Base-by-base conservation (phyloP, 345 rosid species). In the Excoecaria agallocha region DNA sequence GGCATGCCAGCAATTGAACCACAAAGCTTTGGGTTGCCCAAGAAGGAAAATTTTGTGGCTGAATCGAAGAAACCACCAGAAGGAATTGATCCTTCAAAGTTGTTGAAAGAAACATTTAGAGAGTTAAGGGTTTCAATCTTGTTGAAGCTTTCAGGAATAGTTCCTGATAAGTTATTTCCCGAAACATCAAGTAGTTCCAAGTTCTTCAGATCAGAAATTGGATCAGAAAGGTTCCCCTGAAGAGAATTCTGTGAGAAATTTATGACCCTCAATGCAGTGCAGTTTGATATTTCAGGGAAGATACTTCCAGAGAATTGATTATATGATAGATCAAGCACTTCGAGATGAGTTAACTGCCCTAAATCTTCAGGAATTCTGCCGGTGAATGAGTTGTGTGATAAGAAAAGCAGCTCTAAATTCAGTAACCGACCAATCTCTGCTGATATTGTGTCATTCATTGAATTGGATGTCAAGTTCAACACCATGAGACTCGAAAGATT, bases 121-220 rank as follows among this genome's bases (percentile, higher is more conserved):
- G 76, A 84, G 22, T 68, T 79, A 22, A 88, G 86, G 60, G 76
- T 83, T 58, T 57, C 77, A 73, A 75, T 69, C 54, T 81, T 69
- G 78, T 69, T 73, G 48, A 86, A 84, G 79, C 85, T 79, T 45
- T 12, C 20, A 3, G 90, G 86, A 78, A 88, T 82, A 30, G 5
- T 69, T 58, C 89, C 90, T 6, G 83, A 68, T 25, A 86, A 77
- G 9, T 62, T 46, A 77, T 88, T 88, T 60, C 46, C 55, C 11
- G 90, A 88, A 70, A 85, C 81, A 72, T 86, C 85, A 35, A 88
- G 72, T 39, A 76, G 68, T 72, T 79, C 79, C 0, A 88, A 86
- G 77, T 76, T 82, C 79, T 67, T 78, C 11, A 88, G 78, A 9
- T 81, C 80, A 70, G 83, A 80, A 43, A 88, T 19, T 19, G 87